A percentile compares a stretch with the other conserved stretches of the same genome.
phyloP scores from a whole-genome alignment of 805 yeast species.

The Candida tibetensis region DNA sequence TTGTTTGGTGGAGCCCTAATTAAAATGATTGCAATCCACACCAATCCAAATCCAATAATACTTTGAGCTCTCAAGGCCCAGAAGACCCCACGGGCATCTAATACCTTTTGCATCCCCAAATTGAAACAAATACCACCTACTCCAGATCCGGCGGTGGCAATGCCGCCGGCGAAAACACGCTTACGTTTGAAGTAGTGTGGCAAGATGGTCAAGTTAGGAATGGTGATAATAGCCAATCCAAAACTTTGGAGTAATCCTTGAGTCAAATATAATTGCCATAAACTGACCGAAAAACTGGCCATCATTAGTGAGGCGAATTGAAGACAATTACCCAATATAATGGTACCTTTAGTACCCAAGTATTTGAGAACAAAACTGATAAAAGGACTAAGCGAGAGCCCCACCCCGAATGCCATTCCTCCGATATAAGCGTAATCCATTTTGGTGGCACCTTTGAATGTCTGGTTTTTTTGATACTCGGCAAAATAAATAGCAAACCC shows the following conservation, averaged over 20 bases:
- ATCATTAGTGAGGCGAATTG: conserved; percentile 21
- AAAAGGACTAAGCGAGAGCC: conserved; percentile 18
- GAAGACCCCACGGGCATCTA: conserved; percentile 15
- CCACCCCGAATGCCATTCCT: conserved; percentile 23
- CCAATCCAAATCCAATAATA: conserved; percentile 9
- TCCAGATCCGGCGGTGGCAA: conserved; percentile 23
- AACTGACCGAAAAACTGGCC: conserved; percentile 17
- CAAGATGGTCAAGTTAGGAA: conserved; percentile 19
- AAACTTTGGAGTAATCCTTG: conserved; percentile 24
- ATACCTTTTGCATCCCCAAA: conserved; percentile 23
- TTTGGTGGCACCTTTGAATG: conserved; percentile 19
- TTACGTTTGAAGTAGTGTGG: conserved; percentile 23
- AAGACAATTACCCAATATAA: conserved; percentile 17
- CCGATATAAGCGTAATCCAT: conserved; percentile 25
- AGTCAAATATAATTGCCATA: conserved; percentile 24
- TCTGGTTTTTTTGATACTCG: conserved; percentile 17
- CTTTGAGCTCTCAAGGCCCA: conserved; percentile 24
- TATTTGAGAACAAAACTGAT: conserved; percentile 18
- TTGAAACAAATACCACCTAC: conserved; percentile 22
- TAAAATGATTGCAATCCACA: conserved; percentile 7
- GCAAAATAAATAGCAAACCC: conserved; percentile 24
- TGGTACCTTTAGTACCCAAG: conserved; percentile 15
- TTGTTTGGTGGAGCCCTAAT: conserved; percentile 12
- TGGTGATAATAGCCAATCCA: conserved; percentile 21
- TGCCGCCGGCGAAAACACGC: conserved; percentile 18